Evolutionary conservation across 768 basidiomycete genomes (phyloP), one percentile per base, ranked within the genome.

Genomic region (Rhodotorula taiwanensis): DNA sequence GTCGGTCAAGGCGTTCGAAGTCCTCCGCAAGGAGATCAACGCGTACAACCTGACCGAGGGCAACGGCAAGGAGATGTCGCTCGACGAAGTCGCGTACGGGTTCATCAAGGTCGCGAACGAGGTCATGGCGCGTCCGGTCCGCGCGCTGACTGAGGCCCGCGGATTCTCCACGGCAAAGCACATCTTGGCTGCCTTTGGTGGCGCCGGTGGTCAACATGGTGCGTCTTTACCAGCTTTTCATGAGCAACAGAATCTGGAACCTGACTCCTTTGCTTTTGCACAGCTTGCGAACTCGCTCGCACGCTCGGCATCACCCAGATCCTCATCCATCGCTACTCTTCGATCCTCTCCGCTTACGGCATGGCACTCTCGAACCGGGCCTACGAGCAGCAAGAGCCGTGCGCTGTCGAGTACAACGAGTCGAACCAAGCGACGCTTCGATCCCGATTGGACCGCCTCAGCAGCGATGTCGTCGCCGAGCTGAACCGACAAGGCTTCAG

Each of bases 31-130:
- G 55, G 82, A 86, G 58, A 88, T 95, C 74, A 91, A 92, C 65
- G 79, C 78, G 11, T 79, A 79, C 25, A 81, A 81, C 41, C 51
- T 59, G 5, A 34, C 53, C 16, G 52, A 28, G 16, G 45, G 74
- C 45, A 74, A 60, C 23, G 82, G 82, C 47, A 81, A 79, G 60
- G 77, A 84, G 59, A 78, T 89, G 48, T 69, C 62, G 8, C 73
- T 91, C 36, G 89, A 93, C 71, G 90, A 94, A 74, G 84, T 94
- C 43, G 86, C 91, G 15, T 92, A 88, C 66, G 93, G 91, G 8
- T 95, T 92, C 76, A 86, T 97, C 77, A 89, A 92, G 41, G 91
- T 94, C 15, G 92, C 92, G 14, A 95, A 95, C 70, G 93, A 97
- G 78, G 92, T 89, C 0, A 97, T 97, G 92, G 87, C 86, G 27